Percentiles rank a stretch among this genome's conserved stretches.
Conservation (phyloP, 2,329 filamentous ascomycete species). For the Xylogone sp. region DNA sequence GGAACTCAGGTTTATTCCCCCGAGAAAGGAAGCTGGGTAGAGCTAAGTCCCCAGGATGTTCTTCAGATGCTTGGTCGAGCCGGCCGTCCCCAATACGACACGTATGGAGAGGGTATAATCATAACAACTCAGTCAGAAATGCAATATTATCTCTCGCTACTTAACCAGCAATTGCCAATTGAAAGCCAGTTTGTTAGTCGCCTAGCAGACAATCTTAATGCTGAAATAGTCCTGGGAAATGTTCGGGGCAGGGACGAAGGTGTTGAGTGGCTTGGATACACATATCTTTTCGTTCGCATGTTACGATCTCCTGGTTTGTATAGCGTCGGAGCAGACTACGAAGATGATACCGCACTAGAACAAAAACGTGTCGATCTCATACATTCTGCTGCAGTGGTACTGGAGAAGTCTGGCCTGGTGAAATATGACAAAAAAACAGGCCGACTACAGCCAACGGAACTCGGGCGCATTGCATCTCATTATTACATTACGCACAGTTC, state of each 20-base stretch:
- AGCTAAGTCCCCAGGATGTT: conserved; percentile 94
- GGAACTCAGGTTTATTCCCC: conserved; percentile 97
- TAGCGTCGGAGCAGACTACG: conserved; percentile 93
- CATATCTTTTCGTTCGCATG: conserved; percentile 97
- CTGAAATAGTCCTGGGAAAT: conserved; percentile 92
- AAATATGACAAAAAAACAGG: conserved; percentile 96
- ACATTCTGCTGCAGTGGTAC: conserved; percentile 82
- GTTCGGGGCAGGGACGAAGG: conserved; percentile 88
- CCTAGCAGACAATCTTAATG: conserved; percentile 92
- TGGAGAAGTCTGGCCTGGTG: conserved; percentile 83
- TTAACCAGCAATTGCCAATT: conserved; percentile 96
- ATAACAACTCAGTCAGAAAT: conserved; percentile 95
- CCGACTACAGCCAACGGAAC: conserved; percentile 83
- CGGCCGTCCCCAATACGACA: conserved; percentile 93
- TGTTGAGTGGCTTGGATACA: conserved; percentile 99
- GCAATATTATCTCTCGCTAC: conserved; percentile 92
- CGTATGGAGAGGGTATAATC: conserved; percentile 97
- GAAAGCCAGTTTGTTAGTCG: conserved; percentile 94
- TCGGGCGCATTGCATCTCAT: conserved; percentile 92
- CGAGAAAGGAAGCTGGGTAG: conserved; percentile 98
- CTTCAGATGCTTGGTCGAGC: conserved; percentile 98
- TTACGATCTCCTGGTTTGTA: conserved; percentile 91
- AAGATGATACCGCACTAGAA: conserved; percentile 84
- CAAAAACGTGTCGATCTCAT: conserved; percentile 97
- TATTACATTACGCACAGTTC: conserved; percentile 97